Conservation (phyloP, 2,329 filamentous ascomycete species). For the Myriosclerotinia curreyana region DNA sequence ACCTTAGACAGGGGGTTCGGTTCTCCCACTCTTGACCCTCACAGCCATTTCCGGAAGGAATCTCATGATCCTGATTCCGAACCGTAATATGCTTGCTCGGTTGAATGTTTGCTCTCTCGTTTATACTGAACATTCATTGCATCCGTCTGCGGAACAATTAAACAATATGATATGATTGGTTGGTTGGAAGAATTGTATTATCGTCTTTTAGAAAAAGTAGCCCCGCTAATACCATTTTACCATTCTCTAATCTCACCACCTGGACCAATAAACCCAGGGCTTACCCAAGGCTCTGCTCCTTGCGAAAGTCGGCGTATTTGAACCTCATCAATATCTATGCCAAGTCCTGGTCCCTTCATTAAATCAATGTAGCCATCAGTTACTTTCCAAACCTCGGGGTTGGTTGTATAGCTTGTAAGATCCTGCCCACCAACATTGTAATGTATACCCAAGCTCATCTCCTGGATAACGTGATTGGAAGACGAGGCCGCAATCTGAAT, state of each 20-base stretch:
- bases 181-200: neutral
- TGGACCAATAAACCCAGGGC: constrained; percentile 64
- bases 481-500: constrained; percentile 62
- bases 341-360: constrained; percentile 58
- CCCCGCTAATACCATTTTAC: constrained; percentile 43
- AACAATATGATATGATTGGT: neutral
- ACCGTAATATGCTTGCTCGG: neutral
- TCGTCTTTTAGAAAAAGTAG: neutral
- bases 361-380: constrained; percentile 63
- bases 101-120: neutral
- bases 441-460: constrained; percentile 78
- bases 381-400: constrained; percentile 63
- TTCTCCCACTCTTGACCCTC: neutral
- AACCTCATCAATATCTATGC: constrained; percentile 70
- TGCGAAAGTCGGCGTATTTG: constrained; percentile 57
- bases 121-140: neutral
- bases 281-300: constrained; percentile 61
- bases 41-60: constrained; percentile 7
- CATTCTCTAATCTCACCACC: constrained; percentile 67
- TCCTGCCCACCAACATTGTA: constrained; percentile 69
- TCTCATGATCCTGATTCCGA: neutral
- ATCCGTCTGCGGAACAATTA: neutral
- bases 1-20: constrained; percentile 2
- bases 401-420: constrained; percentile 62
- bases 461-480: constrained; percentile 69